Conservation (phyloP, 1,284 basidiomycete genomes). For the Schizophyllum amplum region DNA sequence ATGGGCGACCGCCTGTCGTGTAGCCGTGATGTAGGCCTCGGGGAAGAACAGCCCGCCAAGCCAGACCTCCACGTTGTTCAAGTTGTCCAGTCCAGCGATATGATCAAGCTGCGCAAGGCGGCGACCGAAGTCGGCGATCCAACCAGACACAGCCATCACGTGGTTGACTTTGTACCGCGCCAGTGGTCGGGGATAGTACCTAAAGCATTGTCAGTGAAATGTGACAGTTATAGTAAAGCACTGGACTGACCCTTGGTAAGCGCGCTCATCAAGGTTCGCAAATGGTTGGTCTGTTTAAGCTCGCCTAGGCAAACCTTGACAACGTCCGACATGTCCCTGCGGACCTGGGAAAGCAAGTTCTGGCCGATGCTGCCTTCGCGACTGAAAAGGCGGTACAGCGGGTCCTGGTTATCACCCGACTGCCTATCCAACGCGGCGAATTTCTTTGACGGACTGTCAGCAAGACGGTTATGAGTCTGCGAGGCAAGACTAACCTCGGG, state of each 20-base stretch:
- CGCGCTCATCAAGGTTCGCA: slow-evolving; percentile 80
- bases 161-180: slow-evolving; percentile 85
- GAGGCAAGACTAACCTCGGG: slow-evolving; percentile 61
- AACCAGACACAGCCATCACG: slow-evolving; percentile 73
- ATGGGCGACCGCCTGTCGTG: slow-evolving; percentile 87
- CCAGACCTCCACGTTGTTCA: slow-evolving; percentile 77
- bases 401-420: slow-evolving; percentile 67
- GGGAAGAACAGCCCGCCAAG: slow-evolving; percentile 93
- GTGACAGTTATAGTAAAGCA: slow-evolving; percentile 5
- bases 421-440: slow-evolving; percentile 59
- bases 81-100: slow-evolving; percentile 61
- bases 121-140: slow-evolving; percentile 76
- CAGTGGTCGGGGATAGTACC: slow-evolving; percentile 85
- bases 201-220: slow-evolving; percentile 21
- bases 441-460: slow-evolving; percentile 31
- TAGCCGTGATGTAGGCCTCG: slow-evolving; percentile 91
- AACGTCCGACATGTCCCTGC: slow-evolving; percentile 74
- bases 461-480: no score
- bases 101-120: slow-evolving; percentile 75
- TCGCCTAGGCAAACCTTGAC: slow-evolving; percentile 80
- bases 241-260: slow-evolving; percentile 70
- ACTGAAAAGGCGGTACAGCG: slow-evolving; percentile 80
- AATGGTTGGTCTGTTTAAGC: slow-evolving; percentile 91
- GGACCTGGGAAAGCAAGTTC: slow-evolving; percentile 70
- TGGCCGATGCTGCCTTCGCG: slow-evolving; percentile 81